Evolutionary conservation across 1,139 yeast genomes (phyloP).

Genomic region (Yamadazyma spencermartinsiae): DNA sequence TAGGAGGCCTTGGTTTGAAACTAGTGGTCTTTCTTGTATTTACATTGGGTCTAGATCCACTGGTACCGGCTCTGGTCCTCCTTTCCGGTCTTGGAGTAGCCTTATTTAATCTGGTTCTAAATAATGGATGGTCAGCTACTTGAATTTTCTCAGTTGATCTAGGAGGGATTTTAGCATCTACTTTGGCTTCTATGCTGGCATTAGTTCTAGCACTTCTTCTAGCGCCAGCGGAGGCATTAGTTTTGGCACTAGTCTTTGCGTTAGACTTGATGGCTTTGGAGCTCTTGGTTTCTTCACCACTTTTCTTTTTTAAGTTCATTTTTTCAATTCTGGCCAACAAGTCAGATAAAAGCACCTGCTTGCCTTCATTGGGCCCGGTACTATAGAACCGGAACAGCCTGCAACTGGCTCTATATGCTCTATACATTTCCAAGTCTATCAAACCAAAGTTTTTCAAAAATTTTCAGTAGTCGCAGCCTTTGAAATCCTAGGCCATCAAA

Average conservation of each 20-base stretch:
- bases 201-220: background rate
- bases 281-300: background rate
- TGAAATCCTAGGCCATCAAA: no score
- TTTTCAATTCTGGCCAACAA: slow-evolving; percentile 17
- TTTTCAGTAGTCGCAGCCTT: no score
- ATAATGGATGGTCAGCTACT: slow-evolving; percentile 25
- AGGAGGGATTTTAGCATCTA: slow-evolving; percentile 3
- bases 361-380: slow-evolving; percentile 6
- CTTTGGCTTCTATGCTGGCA: background rate
- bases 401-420: background rate
- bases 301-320: slow-evolving; percentile 13
- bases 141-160: slow-evolving; percentile 12
- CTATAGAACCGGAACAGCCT: slow-evolving; percentile 12
- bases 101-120: slow-evolving; percentile 9
- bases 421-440: no score
- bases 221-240: background rate
- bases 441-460: no score
- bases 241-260: background rate
- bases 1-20: slow-evolving; percentile 2
- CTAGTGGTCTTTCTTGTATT: background rate
- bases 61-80: slow-evolving; percentile 5
- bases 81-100: slow-evolving; percentile 7
- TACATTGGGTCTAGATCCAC: background rate
- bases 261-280: background rate
- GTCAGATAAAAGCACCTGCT: slow-evolving; percentile 16